Evolutionary conservation across 2,329 filamentous ascomycete species (phyloP).

Genomic region (Xylaria sp.): DNA sequence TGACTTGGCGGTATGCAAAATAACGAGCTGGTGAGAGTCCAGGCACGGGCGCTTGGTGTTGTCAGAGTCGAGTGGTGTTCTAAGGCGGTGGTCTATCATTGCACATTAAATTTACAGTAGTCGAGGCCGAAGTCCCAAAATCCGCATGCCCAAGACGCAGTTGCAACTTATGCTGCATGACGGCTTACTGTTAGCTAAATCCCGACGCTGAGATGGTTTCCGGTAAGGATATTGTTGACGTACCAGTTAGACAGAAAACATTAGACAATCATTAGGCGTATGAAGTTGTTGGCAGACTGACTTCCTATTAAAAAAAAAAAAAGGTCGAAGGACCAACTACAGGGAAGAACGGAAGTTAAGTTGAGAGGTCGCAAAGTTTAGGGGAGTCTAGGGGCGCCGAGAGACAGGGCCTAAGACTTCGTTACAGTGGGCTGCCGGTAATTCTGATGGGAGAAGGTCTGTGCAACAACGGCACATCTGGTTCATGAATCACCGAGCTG

Average conservation of each 20-base stretch:
- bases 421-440: conserved; percentile 18
- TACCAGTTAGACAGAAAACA: conserved; percentile 30
- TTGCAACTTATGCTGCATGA: conserved; percentile 15
- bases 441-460: conserved; percentile 29
- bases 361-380: conserved; percentile 22
- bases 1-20: conserved; percentile 18
- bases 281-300: conserved; percentile 16
- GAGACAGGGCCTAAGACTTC: neutral
- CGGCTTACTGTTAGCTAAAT: conserved; percentile 21
- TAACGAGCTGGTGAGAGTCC: conserved; percentile 7
- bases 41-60: neutral
- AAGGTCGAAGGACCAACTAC: conserved; percentile 6
- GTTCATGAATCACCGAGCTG: conserved; percentile 24
- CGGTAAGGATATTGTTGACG: conserved; percentile 6
- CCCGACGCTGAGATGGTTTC: neutral
- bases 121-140: conserved; percentile 19
- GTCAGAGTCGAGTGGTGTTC: conserved; percentile 18
- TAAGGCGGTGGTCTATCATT: conserved; percentile 34
- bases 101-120: conserved; percentile 37
- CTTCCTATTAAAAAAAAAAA: neutral
- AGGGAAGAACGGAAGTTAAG: conserved; percentile 5
- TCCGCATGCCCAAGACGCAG: conserved; percentile 29
- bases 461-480: conserved; percentile 33
- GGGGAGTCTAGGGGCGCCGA: neutral
- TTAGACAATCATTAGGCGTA: conserved; percentile 26